Conservation (phyloP, 805 yeast genomes). For the Saccharomycopsis oosterbeekiorum region DNA sequence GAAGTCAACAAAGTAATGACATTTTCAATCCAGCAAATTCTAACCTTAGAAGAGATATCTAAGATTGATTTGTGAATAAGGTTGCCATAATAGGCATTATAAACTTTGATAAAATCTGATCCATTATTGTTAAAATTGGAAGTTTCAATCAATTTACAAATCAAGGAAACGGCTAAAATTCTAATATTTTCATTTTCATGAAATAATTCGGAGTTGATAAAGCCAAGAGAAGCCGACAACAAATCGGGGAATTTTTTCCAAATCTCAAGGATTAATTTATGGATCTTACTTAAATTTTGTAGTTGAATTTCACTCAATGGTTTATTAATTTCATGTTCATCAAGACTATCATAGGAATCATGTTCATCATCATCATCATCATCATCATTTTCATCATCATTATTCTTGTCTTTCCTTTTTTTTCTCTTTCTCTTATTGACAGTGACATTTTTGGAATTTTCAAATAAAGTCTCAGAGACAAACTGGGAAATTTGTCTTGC, state of each 20-base stretch:
- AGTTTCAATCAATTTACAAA: conserved; percentile 53
- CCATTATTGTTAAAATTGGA: conserved; percentile 49
- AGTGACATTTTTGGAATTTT: conserved; percentile 26
- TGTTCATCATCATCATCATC: conserved; percentile 23
- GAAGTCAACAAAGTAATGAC: conserved; percentile 37
- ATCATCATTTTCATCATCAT: conserved; percentile 19
- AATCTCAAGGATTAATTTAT: conserved; percentile 49
- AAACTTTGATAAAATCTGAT: conserved; percentile 28
- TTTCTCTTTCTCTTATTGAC: conserved; percentile 5
- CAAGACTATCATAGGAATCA: conserved; percentile 12
- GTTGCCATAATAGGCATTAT: neutral
- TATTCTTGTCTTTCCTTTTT: conserved; percentile 13
- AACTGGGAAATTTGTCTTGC: conserved; percentile 69
- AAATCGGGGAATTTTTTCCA: conserved; percentile 77
- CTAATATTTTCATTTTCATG: conserved; percentile 61
- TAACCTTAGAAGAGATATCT: conserved; percentile 55
- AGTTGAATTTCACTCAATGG: conserved; percentile 17
- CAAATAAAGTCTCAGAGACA: conserved; percentile 66
- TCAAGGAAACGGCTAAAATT: conserved; percentile 57
- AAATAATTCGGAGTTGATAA: conserved; percentile 68
- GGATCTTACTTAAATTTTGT: conserved; percentile 49
- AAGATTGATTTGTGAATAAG: conserved; percentile 42
- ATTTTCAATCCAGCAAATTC: conserved; percentile 62
- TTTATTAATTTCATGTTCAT: neutral
- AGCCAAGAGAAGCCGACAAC: conserved; percentile 62